Conservation (phyloP, 2,329 filamentous ascomycete genomes). For the Cryphonectria nitschkei region DNA sequence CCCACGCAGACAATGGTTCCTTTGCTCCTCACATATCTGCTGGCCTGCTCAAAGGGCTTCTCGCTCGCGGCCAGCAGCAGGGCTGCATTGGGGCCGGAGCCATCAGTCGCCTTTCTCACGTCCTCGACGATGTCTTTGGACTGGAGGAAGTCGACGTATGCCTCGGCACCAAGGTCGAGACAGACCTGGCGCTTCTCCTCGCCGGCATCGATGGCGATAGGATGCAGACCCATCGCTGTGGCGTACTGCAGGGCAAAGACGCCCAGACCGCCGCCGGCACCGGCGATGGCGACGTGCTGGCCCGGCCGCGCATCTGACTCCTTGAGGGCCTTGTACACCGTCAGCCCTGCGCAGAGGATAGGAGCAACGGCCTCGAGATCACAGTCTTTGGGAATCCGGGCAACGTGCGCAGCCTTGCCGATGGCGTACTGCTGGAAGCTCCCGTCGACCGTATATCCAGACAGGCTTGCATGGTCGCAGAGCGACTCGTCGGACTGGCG, state of each 20-base stretch:
- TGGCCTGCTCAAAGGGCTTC: constrained; percentile 94
- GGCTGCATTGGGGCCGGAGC: constrained; percentile 84
- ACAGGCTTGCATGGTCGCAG: constrained; percentile 64
- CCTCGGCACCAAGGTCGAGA: constrained; percentile 68
- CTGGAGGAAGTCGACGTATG: constrained; percentile 79
- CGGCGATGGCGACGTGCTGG: constrained; percentile 73
- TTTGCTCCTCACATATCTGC: constrained; percentile 80
- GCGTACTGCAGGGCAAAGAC: constrained; percentile 81
- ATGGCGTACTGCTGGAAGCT: constrained; percentile 75
- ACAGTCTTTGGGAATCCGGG: constrained; percentile 65
- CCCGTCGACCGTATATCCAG: constrained; percentile 73
- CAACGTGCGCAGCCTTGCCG: constrained; percentile 70
- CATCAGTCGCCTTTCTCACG: constrained; percentile 81
- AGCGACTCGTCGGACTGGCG: constrained; percentile 68
- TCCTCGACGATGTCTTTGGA: constrained; percentile 80
- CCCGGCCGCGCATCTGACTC: constrained; percentile 68
- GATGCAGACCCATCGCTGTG: constrained; percentile 82
- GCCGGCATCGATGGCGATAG: constrained; percentile 82
- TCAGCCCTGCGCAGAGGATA: constrained; percentile 74
- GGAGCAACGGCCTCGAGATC: constrained; percentile 67
- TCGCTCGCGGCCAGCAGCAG: constrained; percentile 84
- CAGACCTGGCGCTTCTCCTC: constrained; percentile 77
- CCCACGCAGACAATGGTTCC: constrained; percentile 89
- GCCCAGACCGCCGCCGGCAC: constrained; percentile 75
- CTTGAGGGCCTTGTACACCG: constrained; percentile 77